A percentile compares a stretch with the other conserved stretches of the same genome.
These are phyloP conservation scores for Exobasidium cylindrosporum DNA, from an alignment of 1,284 basidiomycete genomes.

Conservation along the genomic window DNA sequence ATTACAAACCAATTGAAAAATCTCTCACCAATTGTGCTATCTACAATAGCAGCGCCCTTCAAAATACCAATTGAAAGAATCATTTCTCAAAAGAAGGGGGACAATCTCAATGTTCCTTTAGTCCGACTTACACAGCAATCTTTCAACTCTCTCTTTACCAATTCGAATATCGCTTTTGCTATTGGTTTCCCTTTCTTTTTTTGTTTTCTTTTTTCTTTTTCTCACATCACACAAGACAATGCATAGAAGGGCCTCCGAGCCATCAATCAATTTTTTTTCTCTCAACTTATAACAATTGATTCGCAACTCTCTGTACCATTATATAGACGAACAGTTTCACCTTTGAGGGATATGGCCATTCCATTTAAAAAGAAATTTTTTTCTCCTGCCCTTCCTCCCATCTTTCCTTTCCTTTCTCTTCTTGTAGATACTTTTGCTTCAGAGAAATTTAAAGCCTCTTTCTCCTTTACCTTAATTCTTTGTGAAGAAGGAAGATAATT, in stretches of 20 bases:
- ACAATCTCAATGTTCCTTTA: not conserved
- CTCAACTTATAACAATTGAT: not conserved
- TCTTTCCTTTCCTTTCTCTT: not conserved
- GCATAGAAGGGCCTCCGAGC: not conserved
- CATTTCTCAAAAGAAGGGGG: slow-evolving; percentile 1
- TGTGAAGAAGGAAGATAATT: slow-evolving; percentile 23
- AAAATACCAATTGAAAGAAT: not conserved
- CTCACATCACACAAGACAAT: not conserved
- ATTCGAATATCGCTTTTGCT: too few species aligned
- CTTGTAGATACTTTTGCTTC: not conserved
- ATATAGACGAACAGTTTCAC: not conserved
- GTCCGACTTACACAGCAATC: not conserved
- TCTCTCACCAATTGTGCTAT: too few species aligned
- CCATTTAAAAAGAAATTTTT: not conserved
- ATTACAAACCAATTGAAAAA: too few species aligned
- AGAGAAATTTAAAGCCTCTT: not conserved
- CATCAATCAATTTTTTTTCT: not conserved
- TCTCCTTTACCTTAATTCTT: not conserved
- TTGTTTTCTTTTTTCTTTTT: not conserved
- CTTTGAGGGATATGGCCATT: not conserved
- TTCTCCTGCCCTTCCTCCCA: not conserved
- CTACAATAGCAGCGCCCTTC: too few species aligned
- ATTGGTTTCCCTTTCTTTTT: not conserved
- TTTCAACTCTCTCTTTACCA: not conserved
- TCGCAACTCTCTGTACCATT: not conserved